phyloP scores from a whole-genome alignment of 108 stramenopile genomes.

The Nannochloropsis oceanica region DNA sequence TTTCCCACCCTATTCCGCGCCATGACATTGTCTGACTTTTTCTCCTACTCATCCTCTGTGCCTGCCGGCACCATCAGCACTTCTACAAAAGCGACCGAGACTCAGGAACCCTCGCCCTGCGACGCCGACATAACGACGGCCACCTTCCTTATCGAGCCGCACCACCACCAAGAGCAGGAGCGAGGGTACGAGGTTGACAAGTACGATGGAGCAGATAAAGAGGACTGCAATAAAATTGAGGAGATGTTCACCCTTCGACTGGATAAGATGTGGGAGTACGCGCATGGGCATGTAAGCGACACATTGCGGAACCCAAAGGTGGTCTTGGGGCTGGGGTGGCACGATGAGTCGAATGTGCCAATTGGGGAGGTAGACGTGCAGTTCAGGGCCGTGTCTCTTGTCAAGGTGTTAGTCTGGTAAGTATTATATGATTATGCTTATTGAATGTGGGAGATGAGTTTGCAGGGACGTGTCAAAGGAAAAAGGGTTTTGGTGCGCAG shows the following conservation, averaged over 20 bases:
- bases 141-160: too few species aligned
- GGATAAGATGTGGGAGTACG: not conserved
- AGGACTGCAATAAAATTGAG: not conserved
- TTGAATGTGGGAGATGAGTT: not conserved
- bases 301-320: not conserved
- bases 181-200: too few species aligned
- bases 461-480: not conserved
- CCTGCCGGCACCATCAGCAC: too few species aligned
- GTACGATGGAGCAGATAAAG: not conserved
- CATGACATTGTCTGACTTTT: too few species aligned
- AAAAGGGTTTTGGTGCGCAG: too few species aligned
- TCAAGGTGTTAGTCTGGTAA: not conserved
- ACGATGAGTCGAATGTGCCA: not conserved
- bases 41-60: too few species aligned
- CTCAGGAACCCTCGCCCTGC: too few species aligned
- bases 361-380: not conserved
- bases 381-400: not conserved
- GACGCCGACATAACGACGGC: too few species aligned
- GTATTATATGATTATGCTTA: not conserved
- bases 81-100: too few species aligned
- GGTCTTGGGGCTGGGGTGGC: not conserved
- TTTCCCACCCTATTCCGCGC: too few species aligned
- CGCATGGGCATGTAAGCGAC: not conserved
- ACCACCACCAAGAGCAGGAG: too few species aligned
- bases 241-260: not conserved